Evolutionary conservation across 495 filamentous ascomycete genomes (phyloP), one percentile per base, ranked within the genome.

Genomic region (Aspergillus diversus): DNA sequence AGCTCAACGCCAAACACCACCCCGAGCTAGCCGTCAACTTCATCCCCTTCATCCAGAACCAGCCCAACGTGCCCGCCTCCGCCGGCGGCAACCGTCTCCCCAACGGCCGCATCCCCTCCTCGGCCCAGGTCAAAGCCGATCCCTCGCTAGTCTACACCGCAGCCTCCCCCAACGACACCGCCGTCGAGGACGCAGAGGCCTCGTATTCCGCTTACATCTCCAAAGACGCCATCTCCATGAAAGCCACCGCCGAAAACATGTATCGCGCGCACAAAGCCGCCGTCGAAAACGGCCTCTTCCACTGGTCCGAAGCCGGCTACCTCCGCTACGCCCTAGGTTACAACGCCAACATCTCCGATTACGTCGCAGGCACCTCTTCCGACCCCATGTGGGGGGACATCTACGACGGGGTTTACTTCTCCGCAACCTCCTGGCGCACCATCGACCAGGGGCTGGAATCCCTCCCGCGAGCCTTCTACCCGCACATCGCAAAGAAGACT

Each of bases 371-470:
- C 2, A 55, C 70, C 7, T 67, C 56, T 12, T 34, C 64, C 31
- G 34, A 50, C 0, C 70, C 71, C 0, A 73, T 76, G 32, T 76
- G 72, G 71, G 69, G 63, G 5, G 66, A 32, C 82, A 83, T 71
- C 77, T 88, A 56, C 65, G 72, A 65, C 31, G 66, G 66, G 5
- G 75, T 83, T 15, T 90, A 90, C 65, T 91, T 90, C 69, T 66
- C 67, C 6, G 86, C 87, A 0, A 82, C 83, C 0, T 72, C 76
- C 4, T 90, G 85, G 84, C 77, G 71, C 35, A 90, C 89, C 4
- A 91, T 90, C 61, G 84, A 91, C 63, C 84, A 87, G 59, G 83
- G 83, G 15, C 73, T 90, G 0, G 83, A 82, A 60, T 81, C 81
- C 1, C 79, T 91, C 5, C 87, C 88, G 0, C 67, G 77, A 1